A percentile compares a stretch with the other conserved stretches of the same genome.
Evolutionary conservation across 257 asterid species (phyloP).

Genomic region (Ligustrum vulgare): DNA sequence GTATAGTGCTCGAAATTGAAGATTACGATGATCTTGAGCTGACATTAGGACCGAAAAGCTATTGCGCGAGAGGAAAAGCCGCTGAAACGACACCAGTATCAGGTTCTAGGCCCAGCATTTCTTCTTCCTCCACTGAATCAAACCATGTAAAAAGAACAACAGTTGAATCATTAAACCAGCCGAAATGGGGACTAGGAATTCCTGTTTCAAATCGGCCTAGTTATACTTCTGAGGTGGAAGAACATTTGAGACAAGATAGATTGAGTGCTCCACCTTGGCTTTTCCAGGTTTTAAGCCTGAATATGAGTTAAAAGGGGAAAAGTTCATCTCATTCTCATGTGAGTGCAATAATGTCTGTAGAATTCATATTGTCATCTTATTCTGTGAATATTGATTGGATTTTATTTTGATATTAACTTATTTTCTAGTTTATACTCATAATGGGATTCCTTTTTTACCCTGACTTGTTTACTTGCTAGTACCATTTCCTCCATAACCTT

Average conservation of each 20-base stretch:
- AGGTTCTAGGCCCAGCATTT: conserved; percentile 57
- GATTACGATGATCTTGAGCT: conserved; percentile 74
- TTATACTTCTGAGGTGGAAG: conserved; percentile 32
- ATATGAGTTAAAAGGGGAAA: conserved; percentile 42
- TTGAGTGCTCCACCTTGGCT: conserved; percentile 70
- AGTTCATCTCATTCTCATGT: background rate
- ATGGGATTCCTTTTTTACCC: conserved; percentile 1
- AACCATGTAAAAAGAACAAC: conserved; percentile 37
- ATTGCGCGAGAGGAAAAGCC: conserved; percentile 32
- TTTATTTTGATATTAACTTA: background rate
- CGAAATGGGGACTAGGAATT: conserved; percentile 57
- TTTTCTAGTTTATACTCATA: conserved; percentile 10
- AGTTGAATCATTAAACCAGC: conserved; percentile 23
- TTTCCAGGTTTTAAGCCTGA: conserved; percentile 70
- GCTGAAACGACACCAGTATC: conserved; percentile 28
- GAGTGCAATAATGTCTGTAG: background rate
- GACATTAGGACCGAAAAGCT: conserved; percentile 69
- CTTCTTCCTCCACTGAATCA: conserved; percentile 68
- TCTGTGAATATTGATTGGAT: conserved; percentile 31
- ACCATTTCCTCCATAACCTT: background rate
- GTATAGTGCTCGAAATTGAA: conserved; percentile 19
- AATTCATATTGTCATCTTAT: conserved; percentile 23
- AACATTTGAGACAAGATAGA: conserved; percentile 49
- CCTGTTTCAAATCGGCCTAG: conserved; percentile 24
- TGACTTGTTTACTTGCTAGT: background rate